Evolutionary conservation across 306 rosid genomes (phyloP).

Genomic region (Chamaecrista fasciculata): DNA sequence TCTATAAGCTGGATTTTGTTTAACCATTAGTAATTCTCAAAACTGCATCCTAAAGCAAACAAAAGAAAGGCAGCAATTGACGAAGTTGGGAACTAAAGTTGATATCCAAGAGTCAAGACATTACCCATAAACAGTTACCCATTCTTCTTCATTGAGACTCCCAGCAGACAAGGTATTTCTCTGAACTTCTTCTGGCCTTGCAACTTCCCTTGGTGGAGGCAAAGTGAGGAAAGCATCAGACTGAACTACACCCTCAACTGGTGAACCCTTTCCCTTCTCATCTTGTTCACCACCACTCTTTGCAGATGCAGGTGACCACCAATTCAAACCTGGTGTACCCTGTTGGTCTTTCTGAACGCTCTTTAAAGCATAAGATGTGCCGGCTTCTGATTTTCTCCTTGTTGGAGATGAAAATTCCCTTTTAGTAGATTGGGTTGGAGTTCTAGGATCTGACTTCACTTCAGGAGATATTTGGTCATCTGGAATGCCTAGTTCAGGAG

Average conservation of each 20-base stretch:
- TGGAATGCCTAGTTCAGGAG: conserved; percentile 86
- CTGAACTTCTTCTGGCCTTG: conserved; percentile 80
- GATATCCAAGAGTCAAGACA: conserved; percentile 29
- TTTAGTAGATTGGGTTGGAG: conserved; percentile 51
- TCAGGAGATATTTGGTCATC: conserved; percentile 89
- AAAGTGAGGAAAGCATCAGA: conserved; percentile 84
- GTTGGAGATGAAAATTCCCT: conserved; percentile 58
- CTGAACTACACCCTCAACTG: conserved; percentile 95
- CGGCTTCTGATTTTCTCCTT: conserved; percentile 67
- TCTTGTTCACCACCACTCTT: conserved; percentile 79
- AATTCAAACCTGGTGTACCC: conserved; percentile 55
- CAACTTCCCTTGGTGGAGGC: conserved; percentile 88
- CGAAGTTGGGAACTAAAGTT: conserved; percentile 9
- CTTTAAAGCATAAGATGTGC: conserved; percentile 70
- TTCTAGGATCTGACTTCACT: conserved; percentile 62
- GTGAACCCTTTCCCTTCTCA: conserved; percentile 78
- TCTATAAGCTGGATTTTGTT: background rate
- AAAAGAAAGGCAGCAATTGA: background rate
- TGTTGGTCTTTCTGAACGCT: conserved; percentile 68
- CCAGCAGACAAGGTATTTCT: conserved; percentile 70
- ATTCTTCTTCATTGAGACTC: conserved; percentile 83
- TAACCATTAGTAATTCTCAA: conserved; percentile 14
- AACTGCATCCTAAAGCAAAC: background rate
- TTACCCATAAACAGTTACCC: conserved; percentile 98
- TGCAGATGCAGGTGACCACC: conserved; percentile 82